Conservation (phyloP, 2,329 filamentous ascomycete species). For the Phaeoacremonium minimum region DNA sequence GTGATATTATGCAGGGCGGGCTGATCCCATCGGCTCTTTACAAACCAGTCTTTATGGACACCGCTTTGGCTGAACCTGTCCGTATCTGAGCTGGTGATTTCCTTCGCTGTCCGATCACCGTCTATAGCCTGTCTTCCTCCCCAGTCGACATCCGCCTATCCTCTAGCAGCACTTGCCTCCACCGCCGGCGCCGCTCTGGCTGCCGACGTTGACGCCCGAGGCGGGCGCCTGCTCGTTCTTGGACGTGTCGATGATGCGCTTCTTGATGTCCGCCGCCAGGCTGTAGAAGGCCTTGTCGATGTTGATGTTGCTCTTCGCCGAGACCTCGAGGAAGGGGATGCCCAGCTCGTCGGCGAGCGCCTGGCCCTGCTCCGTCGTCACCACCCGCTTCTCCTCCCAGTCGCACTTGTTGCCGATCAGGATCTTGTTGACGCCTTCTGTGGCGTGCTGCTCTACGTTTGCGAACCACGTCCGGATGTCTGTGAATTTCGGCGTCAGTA, state of each 20-base stretch:
- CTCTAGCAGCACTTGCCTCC: slow-evolving; percentile 75
- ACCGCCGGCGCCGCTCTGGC: slow-evolving; percentile 51
- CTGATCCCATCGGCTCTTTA: no score
- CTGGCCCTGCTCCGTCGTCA: slow-evolving; percentile 90
- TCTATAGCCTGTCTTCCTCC: background rate
- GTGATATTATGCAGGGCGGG: no score
- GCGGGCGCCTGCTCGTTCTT: slow-evolving; percentile 61
- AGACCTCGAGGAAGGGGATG: slow-evolving; percentile 97
- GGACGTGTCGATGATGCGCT: slow-evolving; percentile 88
- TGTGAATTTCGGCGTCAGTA: slow-evolving; percentile 32
- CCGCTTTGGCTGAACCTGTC: no score
- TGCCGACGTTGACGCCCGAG: slow-evolving; percentile 65
- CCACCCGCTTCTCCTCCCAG: slow-evolving; percentile 97
- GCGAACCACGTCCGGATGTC: slow-evolving; percentile 99
- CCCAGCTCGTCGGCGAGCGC: slow-evolving; percentile 91
- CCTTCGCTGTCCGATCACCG: background rate
- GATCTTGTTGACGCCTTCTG: slow-evolving; percentile 99
- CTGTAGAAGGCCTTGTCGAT: slow-evolving; percentile 98
- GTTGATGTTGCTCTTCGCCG: slow-evolving; percentile 99
- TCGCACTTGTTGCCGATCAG: slow-evolving; percentile 99
- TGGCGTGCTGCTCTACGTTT: slow-evolving; percentile 97
- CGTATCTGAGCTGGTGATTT: no score
- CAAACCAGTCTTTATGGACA: no score
- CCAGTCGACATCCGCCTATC: background rate
- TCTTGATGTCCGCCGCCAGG: slow-evolving; percentile 95